Evolutionary conservation across 768 basidiomycete species (phyloP).

Genomic region (Tricholoma saponaceum): DNA sequence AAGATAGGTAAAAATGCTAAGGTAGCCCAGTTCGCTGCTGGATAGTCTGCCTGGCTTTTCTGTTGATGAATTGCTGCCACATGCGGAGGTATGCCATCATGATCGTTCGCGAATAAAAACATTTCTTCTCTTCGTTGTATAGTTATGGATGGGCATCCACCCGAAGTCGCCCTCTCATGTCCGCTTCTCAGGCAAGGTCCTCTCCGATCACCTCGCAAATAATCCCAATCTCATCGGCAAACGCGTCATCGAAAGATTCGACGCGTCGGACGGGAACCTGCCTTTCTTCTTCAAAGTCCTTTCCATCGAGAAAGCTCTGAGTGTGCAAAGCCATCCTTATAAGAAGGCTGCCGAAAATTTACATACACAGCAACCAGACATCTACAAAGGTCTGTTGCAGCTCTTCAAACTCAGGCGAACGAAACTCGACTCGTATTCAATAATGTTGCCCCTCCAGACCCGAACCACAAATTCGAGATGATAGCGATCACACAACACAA

Average conservation of each 20-base stretch:
- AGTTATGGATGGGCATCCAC: constrained; percentile 99
- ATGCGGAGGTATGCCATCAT: constrained; percentile 76
- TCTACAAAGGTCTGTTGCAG: constrained; percentile 76
- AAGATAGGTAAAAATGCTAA: constrained; percentile 76
- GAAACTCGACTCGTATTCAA: constrained; percentile 5
- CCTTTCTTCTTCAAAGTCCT: constrained; percentile 94
- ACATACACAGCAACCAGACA: constrained; percentile 63
- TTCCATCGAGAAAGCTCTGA: constrained; percentile 84
- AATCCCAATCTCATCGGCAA: constrained; percentile 70
- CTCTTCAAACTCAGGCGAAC: no score
- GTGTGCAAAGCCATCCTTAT: constrained; percentile 91
- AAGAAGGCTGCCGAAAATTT: constrained; percentile 74
- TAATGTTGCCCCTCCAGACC: constrained; percentile 47
- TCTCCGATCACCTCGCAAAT: constrained; percentile 57
- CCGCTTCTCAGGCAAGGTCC: constrained; percentile 31
- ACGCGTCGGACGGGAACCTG: constrained; percentile 59
- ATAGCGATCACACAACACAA: constrained; percentile 82
- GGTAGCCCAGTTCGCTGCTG: constrained; percentile 80
- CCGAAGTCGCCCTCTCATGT: constrained; percentile 54
- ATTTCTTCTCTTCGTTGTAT: constrained; percentile 11
- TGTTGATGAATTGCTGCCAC: constrained; percentile 70
- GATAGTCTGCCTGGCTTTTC: constrained; percentile 59
- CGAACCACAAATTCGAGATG: constrained; percentile 99
- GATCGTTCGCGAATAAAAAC: neutral
- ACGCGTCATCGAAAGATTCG: constrained; percentile 49